Evolutionary conservation across 768 basidiomycete genomes (phyloP).

Genomic region (Boletellus ananiceps): DNA sequence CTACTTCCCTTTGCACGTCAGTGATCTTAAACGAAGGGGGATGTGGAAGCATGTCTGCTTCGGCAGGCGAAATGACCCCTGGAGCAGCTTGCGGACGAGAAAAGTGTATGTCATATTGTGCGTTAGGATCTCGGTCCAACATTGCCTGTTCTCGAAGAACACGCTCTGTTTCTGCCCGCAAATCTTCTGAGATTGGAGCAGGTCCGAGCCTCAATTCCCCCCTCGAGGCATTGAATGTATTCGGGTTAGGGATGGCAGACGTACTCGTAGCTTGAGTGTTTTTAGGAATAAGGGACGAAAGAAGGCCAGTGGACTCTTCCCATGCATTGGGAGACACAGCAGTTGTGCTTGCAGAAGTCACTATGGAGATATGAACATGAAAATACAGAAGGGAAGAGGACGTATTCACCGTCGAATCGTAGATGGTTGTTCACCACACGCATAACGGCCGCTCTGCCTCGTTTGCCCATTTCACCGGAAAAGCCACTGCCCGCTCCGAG

Average conservation of each 20-base stretch:
- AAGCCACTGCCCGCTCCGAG: slow-evolving; percentile 76
- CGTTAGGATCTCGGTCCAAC: slow-evolving; percentile 63
- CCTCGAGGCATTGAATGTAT: slow-evolving; percentile 70
- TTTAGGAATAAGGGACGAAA: slow-evolving; percentile 73
- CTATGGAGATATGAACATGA: slow-evolving; percentile 37
- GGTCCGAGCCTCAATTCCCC: slow-evolving; percentile 85
- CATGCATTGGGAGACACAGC: slow-evolving; percentile 60
- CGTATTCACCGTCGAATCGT: slow-evolving; percentile 72
- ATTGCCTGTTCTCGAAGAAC: slow-evolving; percentile 77
- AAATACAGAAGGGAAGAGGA: not conserved
- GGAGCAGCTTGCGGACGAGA: slow-evolving; percentile 45
- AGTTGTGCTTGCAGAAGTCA: slow-evolving; percentile 66
- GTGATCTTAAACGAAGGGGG: slow-evolving; percentile 78
- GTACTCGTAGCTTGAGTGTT: slow-evolving; percentile 36
- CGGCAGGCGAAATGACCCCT: slow-evolving; percentile 59
- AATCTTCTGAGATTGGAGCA: slow-evolving; percentile 70
- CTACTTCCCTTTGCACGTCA: slow-evolving; percentile 90
- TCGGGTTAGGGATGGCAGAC: slow-evolving; percentile 51
- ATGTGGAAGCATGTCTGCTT: slow-evolving; percentile 72
- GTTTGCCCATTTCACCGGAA: slow-evolving; percentile 72
- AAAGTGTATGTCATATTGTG: slow-evolving; percentile 60
- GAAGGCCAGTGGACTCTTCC: slow-evolving; percentile 83
- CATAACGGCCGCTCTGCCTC: slow-evolving; percentile 87
- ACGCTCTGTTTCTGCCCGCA: slow-evolving; percentile 77
- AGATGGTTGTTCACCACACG: slow-evolving; percentile 92